Conservation (phyloP, 2,329 filamentous ascomycete species). For the Talaromyces marneffei region DNA sequence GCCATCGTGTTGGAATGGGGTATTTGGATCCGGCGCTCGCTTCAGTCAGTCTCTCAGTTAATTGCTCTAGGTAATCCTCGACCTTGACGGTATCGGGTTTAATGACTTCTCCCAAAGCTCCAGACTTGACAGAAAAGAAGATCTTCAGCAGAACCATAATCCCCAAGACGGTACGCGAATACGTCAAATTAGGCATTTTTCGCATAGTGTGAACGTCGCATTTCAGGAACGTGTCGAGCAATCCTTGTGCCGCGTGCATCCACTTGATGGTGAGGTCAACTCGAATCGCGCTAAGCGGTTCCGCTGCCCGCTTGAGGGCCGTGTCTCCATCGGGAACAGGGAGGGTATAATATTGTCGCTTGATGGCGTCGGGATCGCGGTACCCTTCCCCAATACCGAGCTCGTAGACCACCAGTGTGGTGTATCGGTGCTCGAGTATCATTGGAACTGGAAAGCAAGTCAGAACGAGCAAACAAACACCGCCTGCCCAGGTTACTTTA, state of each 20-base stretch:
- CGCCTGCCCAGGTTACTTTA: slow-evolving; percentile 10
- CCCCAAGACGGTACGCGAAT: slow-evolving; percentile 28
- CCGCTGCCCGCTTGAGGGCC: slow-evolving; percentile 7
- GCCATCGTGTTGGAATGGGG: slow-evolving; percentile 30
- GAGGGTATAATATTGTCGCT: slow-evolving; percentile 29
- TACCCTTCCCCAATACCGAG: slow-evolving; percentile 32
- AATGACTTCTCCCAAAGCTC: slow-evolving; percentile 28
- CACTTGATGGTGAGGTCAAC: slow-evolving; percentile 35
- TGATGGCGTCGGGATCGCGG: slow-evolving; percentile 31
- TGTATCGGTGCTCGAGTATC: slow-evolving; percentile 28
- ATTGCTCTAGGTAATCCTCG: slow-evolving; percentile 27
- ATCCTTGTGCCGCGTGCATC: slow-evolving; percentile 31
- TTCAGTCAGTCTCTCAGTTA: slow-evolving; percentile 27
- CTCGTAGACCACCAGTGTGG: slow-evolving; percentile 30
- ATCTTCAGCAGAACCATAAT: slow-evolving; percentile 32
- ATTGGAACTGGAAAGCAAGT: slow-evolving; percentile 21
- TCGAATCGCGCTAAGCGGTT: slow-evolving; percentile 28
- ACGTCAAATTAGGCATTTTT: slow-evolving; percentile 30
- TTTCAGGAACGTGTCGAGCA: slow-evolving; percentile 28
- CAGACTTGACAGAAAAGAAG: slow-evolving; percentile 29
- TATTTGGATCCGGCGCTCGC: slow-evolving; percentile 30
- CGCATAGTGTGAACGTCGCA: slow-evolving; percentile 31
- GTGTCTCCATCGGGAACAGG: slow-evolving; percentile 24
- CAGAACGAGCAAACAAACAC: background rate
- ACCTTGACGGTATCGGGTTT: slow-evolving; percentile 26